Evolutionary conservation across 805 yeast species (phyloP).

Genomic region (Metschnikowia santaceciliae): DNA sequence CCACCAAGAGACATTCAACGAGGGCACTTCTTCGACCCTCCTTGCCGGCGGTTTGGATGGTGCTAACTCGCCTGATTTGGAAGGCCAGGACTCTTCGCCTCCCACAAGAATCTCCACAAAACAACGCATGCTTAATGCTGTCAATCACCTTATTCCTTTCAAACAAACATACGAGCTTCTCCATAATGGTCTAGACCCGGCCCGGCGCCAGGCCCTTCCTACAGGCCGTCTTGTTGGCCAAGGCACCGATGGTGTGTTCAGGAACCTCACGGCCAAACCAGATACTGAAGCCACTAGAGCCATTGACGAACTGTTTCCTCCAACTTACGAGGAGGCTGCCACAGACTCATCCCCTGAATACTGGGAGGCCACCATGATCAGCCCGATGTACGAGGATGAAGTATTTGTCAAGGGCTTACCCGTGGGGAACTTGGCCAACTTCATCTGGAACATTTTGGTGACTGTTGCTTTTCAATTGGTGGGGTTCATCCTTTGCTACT

Average conservation of each 20-base stretch:
- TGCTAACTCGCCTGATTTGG: constrained; percentile 24
- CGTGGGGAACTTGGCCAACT: constrained; percentile 85
- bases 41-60: not conserved
- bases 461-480: constrained; percentile 90
- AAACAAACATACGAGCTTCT: constrained; percentile 41
- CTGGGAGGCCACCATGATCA: constrained; percentile 86
- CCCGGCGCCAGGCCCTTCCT: constrained; percentile 38
- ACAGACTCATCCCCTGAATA: constrained; percentile 93
- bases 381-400: constrained; percentile 81
- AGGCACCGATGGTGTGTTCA: constrained; percentile 84
- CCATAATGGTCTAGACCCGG: constrained; percentile 38
- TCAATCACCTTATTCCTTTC: constrained; percentile 34
- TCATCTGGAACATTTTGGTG: constrained; percentile 85
- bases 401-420: constrained; percentile 93
- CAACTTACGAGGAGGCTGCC: constrained; percentile 92
- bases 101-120: constrained; percentile 22
- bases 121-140: constrained; percentile 29
- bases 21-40: constrained; percentile 17
- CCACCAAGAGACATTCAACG: constrained; percentile 12
- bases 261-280: constrained; percentile 89
- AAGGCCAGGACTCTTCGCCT: constrained; percentile 21
- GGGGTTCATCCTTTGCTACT: constrained; percentile 86
- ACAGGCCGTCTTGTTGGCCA: constrained; percentile 46
- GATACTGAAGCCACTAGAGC: constrained; percentile 40
- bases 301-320: constrained; percentile 57